These are phyloP conservation scores for Arthrobotrys conoides DNA, from an alignment of 2,329 filamentous ascomycete genomes.

Conservation along the genomic window DNA sequence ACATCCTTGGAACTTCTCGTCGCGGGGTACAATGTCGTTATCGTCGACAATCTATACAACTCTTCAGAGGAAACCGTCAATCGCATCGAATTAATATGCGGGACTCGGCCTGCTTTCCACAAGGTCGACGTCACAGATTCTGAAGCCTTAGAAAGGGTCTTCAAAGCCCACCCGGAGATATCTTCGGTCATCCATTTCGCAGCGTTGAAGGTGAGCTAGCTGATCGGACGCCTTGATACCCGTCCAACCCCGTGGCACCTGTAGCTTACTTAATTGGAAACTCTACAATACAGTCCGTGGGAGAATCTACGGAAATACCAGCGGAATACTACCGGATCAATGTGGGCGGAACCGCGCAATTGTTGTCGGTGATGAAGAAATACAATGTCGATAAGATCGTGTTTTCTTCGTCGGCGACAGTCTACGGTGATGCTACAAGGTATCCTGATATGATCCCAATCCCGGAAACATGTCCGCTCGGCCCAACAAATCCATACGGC, in stretches of 20 bases:
- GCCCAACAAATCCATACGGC: conserved; percentile 97
- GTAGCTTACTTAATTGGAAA: conserved; percentile 49
- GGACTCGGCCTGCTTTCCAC: conserved; percentile 88
- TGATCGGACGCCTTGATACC: background rate
- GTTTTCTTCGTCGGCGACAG: conserved; percentile 97
- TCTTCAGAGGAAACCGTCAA: conserved; percentile 91
- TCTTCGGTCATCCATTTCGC: conserved; percentile 99
- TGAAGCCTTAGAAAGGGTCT: conserved; percentile 85
- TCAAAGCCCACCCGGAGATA: conserved; percentile 89
- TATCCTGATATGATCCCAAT: conserved; percentile 99
- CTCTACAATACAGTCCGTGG: conserved; percentile 81
- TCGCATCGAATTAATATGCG: conserved; percentile 92
- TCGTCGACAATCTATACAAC: conserved; percentile 97
- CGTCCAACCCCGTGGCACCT: background rate
- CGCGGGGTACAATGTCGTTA: conserved; percentile 95
- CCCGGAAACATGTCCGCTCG: conserved; percentile 94
- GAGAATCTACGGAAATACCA: conserved; percentile 92
- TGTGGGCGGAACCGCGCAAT: conserved; percentile 89
- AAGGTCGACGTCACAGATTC: conserved; percentile 90
- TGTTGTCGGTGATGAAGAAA: conserved; percentile 87
- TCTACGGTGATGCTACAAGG: conserved; percentile 97
- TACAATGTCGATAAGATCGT: conserved; percentile 97
- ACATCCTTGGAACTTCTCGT: conserved; percentile 91
- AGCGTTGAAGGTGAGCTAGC: conserved; percentile 82
- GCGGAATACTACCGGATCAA: conserved; percentile 99